Evolutionary conservation across 1,139 yeast species (phyloP), one percentile per base, ranked within the genome.

Genomic region (Suhomyces yuchorum): DNA sequence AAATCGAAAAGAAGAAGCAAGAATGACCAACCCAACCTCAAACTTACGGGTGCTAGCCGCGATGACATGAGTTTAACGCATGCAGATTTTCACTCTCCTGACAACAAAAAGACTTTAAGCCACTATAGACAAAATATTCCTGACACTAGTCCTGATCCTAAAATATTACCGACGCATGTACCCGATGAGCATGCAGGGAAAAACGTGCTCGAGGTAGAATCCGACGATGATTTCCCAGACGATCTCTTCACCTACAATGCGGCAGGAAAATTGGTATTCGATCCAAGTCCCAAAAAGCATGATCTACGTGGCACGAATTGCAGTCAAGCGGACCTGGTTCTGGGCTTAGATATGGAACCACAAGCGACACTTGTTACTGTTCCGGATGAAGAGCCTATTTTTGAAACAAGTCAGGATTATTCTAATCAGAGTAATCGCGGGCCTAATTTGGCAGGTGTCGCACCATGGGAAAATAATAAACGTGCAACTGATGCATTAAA

Each of bases 211-310:
- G 32, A 5, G 17, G 30, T 15, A 37, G 23, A 8, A 8, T 14
- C 14, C 18, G 42, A 33, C 2, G 49, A 44, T n/a, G 58, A 56
- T 5, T 19, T 59, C 11, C 56, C 62, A n/a, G 57, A 56, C 34
- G 48, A 51, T 17, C 30, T 53, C 42, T 65, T 66, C 42, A 41
- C 47, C 6, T 40, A 49, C 6, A 51, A 56, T 37, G 58, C 51
- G 3, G 39, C 54, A 23, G 69, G 69, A 1, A 60, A 62, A 18
- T 48, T 65, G 37, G 34, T 40, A 14, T 40, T 28, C 15, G 23
- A 18, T 30, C 28, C 42, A 2, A 19, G 7, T 20, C 7, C 23
- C 23, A n/a, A n/a, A n/a, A n/a, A n/a, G n/a, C n/a, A n/a, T n/a
- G n/a, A n/a, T n/a, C n/a, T n/a, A n/a, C n/a, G n/a, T n/a, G n/a